phyloP scores from a whole-genome alignment of 1,284 basidiomycete genomes.

The Gastroboletus turbinatus region DNA sequence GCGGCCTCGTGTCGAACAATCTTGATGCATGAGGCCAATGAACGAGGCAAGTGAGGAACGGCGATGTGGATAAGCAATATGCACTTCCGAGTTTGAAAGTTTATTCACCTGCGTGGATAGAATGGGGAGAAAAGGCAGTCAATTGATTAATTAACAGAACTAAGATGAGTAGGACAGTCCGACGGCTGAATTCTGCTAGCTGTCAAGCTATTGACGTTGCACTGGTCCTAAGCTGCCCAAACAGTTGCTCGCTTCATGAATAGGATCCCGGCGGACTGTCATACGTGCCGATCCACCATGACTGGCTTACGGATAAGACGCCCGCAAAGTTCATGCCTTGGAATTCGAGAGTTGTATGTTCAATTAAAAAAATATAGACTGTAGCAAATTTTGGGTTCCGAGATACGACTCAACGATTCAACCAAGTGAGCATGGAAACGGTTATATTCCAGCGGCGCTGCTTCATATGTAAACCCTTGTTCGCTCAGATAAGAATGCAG shows the following conservation, averaged over 20 bases:
- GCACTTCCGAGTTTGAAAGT: conserved; percentile 16
- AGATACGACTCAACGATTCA: conserved; percentile 6
- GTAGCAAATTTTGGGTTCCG: conserved; percentile 2
- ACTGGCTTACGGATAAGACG: not conserved
- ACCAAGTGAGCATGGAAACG: conserved; percentile 1
- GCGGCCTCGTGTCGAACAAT: conserved; percentile 23
- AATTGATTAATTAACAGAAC: conserved; percentile 4
- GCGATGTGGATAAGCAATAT: conserved; percentile 6
- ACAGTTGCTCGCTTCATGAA: not conserved
- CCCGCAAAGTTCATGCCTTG: not conserved
- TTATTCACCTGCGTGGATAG: conserved; percentile 13
- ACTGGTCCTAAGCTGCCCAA: not conserved
- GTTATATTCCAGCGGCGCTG: conserved; percentile 23
- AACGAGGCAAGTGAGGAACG: conserved; percentile 10
- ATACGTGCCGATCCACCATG: not conserved
- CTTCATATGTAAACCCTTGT: conserved; percentile 5
- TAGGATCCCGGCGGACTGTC: not conserved
- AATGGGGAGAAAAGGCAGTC: not conserved
- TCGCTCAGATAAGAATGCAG: not conserved
- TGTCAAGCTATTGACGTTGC: not conserved
- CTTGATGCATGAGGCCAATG: conserved; percentile 6
- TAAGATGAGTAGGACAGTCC: not conserved
- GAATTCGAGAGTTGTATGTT: conserved; percentile 1
- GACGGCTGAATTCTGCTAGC: not conserved
- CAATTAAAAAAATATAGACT: conserved; percentile 14